A percentile compares a stretch with the other conserved stretches of the same genome.
Evolutionary conservation across 768 basidiomycete genomes (phyloP).

Genomic region (Favolaschia claudopus): DNA sequence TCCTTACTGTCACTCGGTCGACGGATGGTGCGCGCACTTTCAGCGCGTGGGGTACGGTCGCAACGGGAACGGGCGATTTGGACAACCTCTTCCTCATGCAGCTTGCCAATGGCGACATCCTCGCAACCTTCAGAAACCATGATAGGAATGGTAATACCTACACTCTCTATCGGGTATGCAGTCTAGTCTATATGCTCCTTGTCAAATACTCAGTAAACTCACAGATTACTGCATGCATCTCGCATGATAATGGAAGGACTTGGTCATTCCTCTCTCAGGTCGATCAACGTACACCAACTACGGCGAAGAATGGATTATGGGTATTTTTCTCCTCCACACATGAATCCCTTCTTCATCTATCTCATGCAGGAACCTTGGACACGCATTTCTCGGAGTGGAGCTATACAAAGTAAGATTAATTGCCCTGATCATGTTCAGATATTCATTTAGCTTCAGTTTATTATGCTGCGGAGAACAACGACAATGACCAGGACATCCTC

Average conservation of each 20-base stretch:
- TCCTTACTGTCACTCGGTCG: constrained; percentile 20
- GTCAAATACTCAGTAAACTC: no score
- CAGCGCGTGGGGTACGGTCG: constrained; percentile 7
- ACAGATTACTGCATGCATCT: constrained; percentile 30
- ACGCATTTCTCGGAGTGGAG: constrained; percentile 23
- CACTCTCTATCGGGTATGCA: constrained; percentile 7
- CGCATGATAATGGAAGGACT: constrained; percentile 25
- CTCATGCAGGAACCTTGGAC: constrained; percentile 30
- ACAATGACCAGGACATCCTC: constrained; percentile 32
- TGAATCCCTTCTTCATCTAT: not conserved
- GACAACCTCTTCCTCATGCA: constrained; percentile 20
- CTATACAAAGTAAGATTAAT: constrained; percentile 20
- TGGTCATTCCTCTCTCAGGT: constrained; percentile 33
- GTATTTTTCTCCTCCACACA: constrained; percentile 2
- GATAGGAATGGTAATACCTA: constrained; percentile 9
- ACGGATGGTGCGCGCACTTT: constrained; percentile 21
- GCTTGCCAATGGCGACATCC: constrained; percentile 19
- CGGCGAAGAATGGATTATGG: constrained; percentile 30
- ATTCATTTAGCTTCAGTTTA: constrained; percentile 15
- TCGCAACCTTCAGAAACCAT: constrained; percentile 25
- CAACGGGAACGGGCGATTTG: constrained; percentile 21
- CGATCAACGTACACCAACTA: constrained; percentile 19
- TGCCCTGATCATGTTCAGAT: no score
- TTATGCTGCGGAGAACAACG: constrained; percentile 30
- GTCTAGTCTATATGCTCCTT: not conserved